A percentile compares a stretch with the other conserved stretches of the same genome.
phyloP scores from a whole-genome alignment of 148 eudicot species.

The Bassia scoparia region DNA sequence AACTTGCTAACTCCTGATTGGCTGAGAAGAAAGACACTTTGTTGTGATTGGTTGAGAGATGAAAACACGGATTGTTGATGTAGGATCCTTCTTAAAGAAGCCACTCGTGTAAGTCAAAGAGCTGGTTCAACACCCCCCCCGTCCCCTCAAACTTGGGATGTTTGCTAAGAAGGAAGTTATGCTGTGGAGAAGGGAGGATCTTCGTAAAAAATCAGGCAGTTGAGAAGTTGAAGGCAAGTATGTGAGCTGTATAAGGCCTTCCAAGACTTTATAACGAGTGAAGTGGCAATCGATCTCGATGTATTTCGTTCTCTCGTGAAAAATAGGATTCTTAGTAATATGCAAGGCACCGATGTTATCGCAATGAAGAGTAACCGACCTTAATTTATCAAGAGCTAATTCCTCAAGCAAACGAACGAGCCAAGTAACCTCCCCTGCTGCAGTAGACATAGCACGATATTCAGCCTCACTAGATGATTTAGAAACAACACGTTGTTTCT shows the following conservation, averaged over 20 bases:
- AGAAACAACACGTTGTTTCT: not conserved
- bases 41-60: too few species aligned
- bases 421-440: not conserved
- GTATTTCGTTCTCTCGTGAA: not conserved
- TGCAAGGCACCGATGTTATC: not conserved
- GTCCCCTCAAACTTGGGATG: too few species aligned
- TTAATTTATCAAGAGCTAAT: too few species aligned
- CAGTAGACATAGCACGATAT: not conserved
- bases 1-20: too few species aligned
- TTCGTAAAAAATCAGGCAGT: not conserved
- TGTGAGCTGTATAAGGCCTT: not conserved
- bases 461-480: not conserved
- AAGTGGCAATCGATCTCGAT: not conserved
- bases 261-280: not conserved
- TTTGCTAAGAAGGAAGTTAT: not conserved
- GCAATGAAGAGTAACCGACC: not conserved
- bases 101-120: too few species aligned
- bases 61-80: too few species aligned
- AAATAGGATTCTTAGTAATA: not conserved
- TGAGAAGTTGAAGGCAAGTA: not conserved
- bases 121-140: too few species aligned
- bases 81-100: too few species aligned
- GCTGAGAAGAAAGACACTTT: too few species aligned
- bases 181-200: not conserved
- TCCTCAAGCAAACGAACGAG: not conserved